These are phyloP conservation scores for Mycosphaerella sp. DNA, from an alignment of 2,329 filamentous ascomycete species.

Conservation along the genomic window DNA sequence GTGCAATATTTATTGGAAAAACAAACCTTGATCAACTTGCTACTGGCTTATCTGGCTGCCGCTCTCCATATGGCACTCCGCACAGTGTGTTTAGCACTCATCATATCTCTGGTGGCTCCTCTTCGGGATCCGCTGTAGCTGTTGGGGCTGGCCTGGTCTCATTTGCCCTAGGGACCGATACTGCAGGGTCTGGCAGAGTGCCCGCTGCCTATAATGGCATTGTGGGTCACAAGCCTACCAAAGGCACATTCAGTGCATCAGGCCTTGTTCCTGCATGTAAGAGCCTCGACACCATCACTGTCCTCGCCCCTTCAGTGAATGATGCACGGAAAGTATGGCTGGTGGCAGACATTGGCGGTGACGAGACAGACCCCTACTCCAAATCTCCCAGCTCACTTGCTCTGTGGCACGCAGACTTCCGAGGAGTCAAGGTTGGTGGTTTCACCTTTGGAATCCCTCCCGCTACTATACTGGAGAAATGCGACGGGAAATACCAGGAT, in stretches of 20 bases:
- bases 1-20: slow-evolving; percentile 55
- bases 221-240: slow-evolving; percentile 46
- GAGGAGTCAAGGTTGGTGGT: slow-evolving; percentile 32
- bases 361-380: slow-evolving; percentile 48
- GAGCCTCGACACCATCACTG: slow-evolving; percentile 52
- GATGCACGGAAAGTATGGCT: slow-evolving; percentile 48
- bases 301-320: slow-evolving; percentile 45
- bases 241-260: slow-evolving; percentile 45
- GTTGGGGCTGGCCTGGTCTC: slow-evolving; percentile 50
- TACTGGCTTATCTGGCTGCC: slow-evolving; percentile 54
- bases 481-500: slow-evolving; percentile 36
- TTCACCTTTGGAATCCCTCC: slow-evolving; percentile 49
- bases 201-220: slow-evolving; percentile 51
- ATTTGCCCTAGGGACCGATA: slow-evolving; percentile 53
- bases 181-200: slow-evolving; percentile 49
- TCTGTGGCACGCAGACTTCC: slow-evolving; percentile 31
- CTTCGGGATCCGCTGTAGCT: slow-evolving; percentile 50
- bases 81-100: slow-evolving; percentile 46
- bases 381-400: slow-evolving; percentile 36
- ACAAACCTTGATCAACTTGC: slow-evolving; percentile 58
- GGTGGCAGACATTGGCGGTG: slow-evolving; percentile 42
- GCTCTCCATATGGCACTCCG: slow-evolving; percentile 53
- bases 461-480: slow-evolving; percentile 38
- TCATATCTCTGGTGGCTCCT: slow-evolving; percentile 53
- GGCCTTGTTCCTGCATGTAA: slow-evolving; percentile 52